A percentile compares a stretch with the other conserved stretches of the same genome.
Conservation (phyloP, 805 yeast species). For the Cyberlindnera euphorbiiphila region DNA sequence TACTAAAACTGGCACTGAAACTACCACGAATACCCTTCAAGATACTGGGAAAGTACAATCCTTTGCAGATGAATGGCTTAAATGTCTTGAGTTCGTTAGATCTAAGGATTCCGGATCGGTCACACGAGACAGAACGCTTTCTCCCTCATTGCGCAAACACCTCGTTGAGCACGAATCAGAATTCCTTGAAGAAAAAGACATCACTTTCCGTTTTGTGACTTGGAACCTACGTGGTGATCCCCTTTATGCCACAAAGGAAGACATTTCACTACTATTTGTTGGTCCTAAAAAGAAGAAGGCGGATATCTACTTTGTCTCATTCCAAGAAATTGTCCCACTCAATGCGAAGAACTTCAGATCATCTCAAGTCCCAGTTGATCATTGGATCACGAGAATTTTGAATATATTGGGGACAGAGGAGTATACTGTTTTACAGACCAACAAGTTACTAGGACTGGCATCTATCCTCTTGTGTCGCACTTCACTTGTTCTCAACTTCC, state of each 20-base stretch:
- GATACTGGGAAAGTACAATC: no score
- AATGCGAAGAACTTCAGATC: conserved; percentile 37
- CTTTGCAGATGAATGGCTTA: conserved; percentile 13
- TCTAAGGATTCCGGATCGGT: conserved; percentile 5
- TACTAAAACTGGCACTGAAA: no score
- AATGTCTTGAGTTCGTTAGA: conserved; percentile 5
- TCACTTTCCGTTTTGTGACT: conserved; percentile 30
- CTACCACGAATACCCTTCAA: no score
- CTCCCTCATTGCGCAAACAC: conserved; percentile 16
- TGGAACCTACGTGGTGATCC: conserved; percentile 39
- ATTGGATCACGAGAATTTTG: conserved; percentile 32
- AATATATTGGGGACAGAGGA: conserved; percentile 17
- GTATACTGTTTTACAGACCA: conserved; percentile 38
- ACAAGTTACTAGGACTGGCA: conserved; percentile 51
- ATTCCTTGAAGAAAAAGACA: conserved; percentile 18
- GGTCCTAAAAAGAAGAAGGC: conserved; percentile 4
- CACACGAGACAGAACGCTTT: conserved; percentile 2
- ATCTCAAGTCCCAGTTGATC: conserved; percentile 30
- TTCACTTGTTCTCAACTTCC: conserved; percentile 35
- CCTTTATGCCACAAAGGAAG: conserved; percentile 17
- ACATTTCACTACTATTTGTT: conserved; percentile 17
- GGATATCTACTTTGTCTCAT: conserved; percentile 40
- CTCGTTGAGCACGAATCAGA: conserved; percentile 14
- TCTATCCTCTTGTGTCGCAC: conserved; percentile 40
- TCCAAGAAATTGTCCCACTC: conserved; percentile 50